A percentile compares a stretch with the other conserved stretches of the same genome.
Conservation (phyloP, 1,284 basidiomycete genomes). For the Agaricales sp. region DNA sequence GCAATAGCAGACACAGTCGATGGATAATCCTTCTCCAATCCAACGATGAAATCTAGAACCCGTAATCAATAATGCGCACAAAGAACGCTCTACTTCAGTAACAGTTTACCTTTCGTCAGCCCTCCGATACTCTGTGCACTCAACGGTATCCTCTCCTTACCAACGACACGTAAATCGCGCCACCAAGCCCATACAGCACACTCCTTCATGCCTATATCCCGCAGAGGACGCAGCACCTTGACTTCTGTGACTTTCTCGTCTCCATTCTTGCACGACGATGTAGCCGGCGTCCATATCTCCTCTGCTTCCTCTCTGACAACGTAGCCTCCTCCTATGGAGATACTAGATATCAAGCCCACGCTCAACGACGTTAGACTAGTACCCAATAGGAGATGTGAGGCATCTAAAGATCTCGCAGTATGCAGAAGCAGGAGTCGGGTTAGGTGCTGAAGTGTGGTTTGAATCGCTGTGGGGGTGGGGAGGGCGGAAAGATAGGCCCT, state of each 20-base stretch:
- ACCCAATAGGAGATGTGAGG: constrained; percentile 75
- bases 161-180: constrained; percentile 43
- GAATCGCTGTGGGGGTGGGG: constrained; percentile 69
- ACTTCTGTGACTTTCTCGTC: constrained; percentile 19
- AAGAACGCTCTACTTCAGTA: constrained; percentile 3
- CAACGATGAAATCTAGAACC: constrained; percentile 72
- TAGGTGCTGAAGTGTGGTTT: constrained; percentile 52
- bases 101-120: constrained; percentile 60
- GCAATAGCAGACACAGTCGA: constrained; percentile 85
- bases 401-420: constrained; percentile 44
- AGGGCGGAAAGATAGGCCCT: constrained; percentile 56
- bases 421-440: constrained; percentile 62
- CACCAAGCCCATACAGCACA: constrained; percentile 72
- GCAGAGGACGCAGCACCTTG: constrained; percentile 60
- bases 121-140: constrained; percentile 54
- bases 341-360: constrained; percentile 63
- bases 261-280: constrained; percentile 3
- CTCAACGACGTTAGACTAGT: constrained; percentile 77
- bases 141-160: constrained; percentile 36
- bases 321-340: constrained; percentile 77
- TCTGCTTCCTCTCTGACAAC: constrained; percentile 62
- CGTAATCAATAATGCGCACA: constrained; percentile 1
- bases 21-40: constrained; percentile 75
- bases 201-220: constrained; percentile 76
- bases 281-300: constrained; percentile 46